Conservation (phyloP, 768 basidiomycete species). For the Podaxis carcinomalis region DNA sequence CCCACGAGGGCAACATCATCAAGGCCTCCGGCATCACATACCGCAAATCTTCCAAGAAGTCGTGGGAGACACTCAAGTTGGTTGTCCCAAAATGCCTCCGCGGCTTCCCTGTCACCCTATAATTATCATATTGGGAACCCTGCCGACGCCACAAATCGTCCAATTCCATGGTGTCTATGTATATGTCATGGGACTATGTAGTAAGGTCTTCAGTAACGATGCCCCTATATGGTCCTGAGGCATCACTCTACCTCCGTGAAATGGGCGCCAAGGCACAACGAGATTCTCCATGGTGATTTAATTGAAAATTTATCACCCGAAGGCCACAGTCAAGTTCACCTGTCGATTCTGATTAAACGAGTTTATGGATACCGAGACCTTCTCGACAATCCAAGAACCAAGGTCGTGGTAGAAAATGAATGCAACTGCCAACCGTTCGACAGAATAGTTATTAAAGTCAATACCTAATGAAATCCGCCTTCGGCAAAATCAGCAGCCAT, state of each 20-base stretch:
- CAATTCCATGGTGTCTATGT: neutral
- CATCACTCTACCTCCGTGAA: neutral
- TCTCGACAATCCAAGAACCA: neutral
- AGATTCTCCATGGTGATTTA: conserved; percentile 6
- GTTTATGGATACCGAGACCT: neutral
- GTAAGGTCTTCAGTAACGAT: neutral
- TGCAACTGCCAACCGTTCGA: neutral
- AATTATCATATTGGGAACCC: neutral
- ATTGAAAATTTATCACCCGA: conserved; percentile 1
- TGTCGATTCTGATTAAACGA: neutral
- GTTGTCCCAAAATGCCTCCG: neutral
- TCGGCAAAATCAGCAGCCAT: neutral
- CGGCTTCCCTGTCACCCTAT: conserved; percentile 3
- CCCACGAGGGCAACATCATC: too few species aligned
- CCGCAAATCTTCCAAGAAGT: neutral
- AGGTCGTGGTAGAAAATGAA: neutral
- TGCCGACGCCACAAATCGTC: neutral
- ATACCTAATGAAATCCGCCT: neutral
- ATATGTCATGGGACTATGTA: neutral
- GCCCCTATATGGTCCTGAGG: neutral
- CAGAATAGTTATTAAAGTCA: neutral
- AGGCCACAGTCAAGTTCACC: neutral
- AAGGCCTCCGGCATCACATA: neutral
- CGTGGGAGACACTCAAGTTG: neutral
- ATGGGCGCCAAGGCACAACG: conserved; percentile 1